Evolutionary conservation across 495 filamentous ascomycete species (phyloP).

Genomic region (Pseudoneurospora amorphoporcata): DNA sequence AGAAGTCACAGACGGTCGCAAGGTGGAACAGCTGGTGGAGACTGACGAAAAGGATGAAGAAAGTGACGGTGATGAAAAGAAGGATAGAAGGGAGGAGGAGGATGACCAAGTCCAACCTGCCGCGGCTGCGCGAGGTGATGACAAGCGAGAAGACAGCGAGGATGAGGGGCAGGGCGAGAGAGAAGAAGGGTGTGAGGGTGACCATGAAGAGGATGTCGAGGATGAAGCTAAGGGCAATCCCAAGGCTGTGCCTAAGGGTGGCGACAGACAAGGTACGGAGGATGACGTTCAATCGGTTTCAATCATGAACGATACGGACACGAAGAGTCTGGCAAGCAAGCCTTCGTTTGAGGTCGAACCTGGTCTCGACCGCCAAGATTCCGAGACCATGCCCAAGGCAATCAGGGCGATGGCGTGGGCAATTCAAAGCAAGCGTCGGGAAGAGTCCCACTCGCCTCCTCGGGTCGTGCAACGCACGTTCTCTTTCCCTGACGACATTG

Average conservation of each 20-base stretch:
- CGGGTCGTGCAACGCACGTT: slow-evolving; percentile 18
- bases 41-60: not conserved
- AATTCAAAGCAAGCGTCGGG: slow-evolving; percentile 3
- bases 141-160: slow-evolving; percentile 2
- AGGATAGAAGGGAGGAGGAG: not conserved
- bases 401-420: slow-evolving; percentile 5
- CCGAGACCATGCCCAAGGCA: slow-evolving; percentile 24
- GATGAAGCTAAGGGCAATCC: not conserved
- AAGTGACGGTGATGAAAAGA: not conserved
- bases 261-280: not conserved
- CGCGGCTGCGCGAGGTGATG: not conserved
- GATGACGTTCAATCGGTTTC: not conserved
- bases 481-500: slow-evolving; percentile 28
- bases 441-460: slow-evolving; percentile 15
- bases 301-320: not conserved
- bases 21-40: not conserved
- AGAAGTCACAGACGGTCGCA: not conserved
- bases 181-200: not conserved
- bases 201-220: not conserved
- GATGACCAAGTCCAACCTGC: not conserved
- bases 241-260: not conserved
- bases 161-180: not conserved
- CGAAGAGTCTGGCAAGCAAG: not conserved
- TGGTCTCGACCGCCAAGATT: slow-evolving; percentile 22
- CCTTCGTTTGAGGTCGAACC: not conserved